Evolutionary conservation across 768 basidiomycete species (phyloP).

Genomic region (Amanita pseudoporphyria): DNA sequence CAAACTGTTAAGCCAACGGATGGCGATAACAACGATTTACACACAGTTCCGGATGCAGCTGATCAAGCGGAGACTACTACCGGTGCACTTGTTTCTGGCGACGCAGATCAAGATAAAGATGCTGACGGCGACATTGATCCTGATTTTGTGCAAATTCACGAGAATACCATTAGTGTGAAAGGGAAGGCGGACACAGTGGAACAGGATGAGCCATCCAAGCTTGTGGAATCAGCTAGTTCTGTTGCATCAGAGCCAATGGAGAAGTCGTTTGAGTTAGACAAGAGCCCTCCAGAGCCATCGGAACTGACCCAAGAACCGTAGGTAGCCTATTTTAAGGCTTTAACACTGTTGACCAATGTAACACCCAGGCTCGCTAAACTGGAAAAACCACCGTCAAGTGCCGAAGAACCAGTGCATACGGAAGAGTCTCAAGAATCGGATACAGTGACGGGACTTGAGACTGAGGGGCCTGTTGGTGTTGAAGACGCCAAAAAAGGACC

Average conservation of each 20-base stretch:
- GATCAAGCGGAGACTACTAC: neutral
- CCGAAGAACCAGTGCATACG: neutral
- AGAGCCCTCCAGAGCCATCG: neutral
- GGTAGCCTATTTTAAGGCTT: neutral
- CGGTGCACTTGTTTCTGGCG: neutral
- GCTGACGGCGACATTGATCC: constrained; percentile 28
- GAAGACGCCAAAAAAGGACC: neutral
- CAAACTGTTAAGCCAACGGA: neutral
- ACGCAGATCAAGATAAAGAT: constrained; percentile 19
- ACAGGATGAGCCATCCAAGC: neutral
- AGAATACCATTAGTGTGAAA: neutral
- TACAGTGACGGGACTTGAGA: neutral
- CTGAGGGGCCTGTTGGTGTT: neutral
- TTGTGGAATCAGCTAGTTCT: neutral
- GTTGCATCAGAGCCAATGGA: neutral
- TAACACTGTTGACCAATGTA: neutral
- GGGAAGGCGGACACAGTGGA: neutral
- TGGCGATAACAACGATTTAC: neutral
- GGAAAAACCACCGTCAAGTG: neutral
- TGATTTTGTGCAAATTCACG: constrained; percentile 17
- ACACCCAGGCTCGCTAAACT: neutral
- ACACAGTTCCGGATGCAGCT: neutral
- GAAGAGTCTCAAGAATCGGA: neutral
- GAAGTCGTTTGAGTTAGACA: neutral
- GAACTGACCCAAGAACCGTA: neutral